Base-by-base conservation (phyloP, 2,329 filamentous ascomycete genomes). In the Gremmenia infestans region DNA sequence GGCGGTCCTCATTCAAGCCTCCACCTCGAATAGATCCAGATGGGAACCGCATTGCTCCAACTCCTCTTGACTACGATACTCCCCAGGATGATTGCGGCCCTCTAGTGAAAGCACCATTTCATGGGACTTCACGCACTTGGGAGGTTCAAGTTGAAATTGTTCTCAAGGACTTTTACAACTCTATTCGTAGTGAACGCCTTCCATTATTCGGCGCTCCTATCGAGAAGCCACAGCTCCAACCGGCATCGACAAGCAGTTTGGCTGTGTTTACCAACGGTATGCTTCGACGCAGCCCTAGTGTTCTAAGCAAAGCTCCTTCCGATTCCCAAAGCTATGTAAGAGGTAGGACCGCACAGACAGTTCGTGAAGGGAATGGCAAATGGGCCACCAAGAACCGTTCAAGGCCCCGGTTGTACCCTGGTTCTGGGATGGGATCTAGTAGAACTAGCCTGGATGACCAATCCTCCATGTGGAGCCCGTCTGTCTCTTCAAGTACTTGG, bases 391-490 rank as follows among this genome's bases (percentile, higher is more conserved):
- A 96, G 73, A 91, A 88, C 66, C 84, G 93, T 52, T 96, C 91
- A 1, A 81, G 92, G 48, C 87, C 88, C 23, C 82, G 88, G 58
- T 69, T 91, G 28, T 87, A 94, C 60, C 87, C 87, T 42, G 81
- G 83, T 50, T 93, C 88, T 42, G 91, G 89, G 12, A 83, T 96
- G 68, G 91, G 88, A 23, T 97, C 93, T 0, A 97, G 91, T 68
- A 84, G 92, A 50, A 97, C 93, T 9, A 97, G 93, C 72, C 83
- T 99, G 61, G 94, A 99, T 58, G 94, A 99, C 65, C 84, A 86
- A 57, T 89, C 85, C 59, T 95, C 91, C 2, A 80, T 97, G 48
- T 97, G 91, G 90, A 97, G 90, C 65, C 94, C 94, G 11, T 78
- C 83, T 1, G 74, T 78, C 40, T 81, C 79, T 15, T 96, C 91